Base-by-base conservation (phyloP, 768 basidiomycete genomes). In the Grammothele lineata region DNA sequence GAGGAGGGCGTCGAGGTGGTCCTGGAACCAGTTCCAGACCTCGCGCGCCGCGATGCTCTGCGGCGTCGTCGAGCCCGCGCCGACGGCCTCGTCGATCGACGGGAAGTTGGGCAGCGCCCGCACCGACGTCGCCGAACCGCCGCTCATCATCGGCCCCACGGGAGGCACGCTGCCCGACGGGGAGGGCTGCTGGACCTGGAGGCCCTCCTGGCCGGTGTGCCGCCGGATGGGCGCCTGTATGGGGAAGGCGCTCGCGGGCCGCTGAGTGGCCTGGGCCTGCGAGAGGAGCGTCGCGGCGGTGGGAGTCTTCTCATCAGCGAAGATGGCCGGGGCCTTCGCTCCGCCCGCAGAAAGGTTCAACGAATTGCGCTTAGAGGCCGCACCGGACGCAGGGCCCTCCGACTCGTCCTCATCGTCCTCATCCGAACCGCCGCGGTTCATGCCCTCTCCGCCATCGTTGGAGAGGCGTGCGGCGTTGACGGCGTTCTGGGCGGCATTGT, bases 1-100 rank as follows among this genome's bases (percentile, higher is more conserved):
- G 25, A 92, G 68, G 38, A 94, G 73, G 0, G 83, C 72, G 66
- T 94, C 90, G 51, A 92, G 73, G 70, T 95, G 92, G 47, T 91
- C 86, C 64, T 88, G 85, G 73, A 95, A 95, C 84, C 88, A 90
- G 24, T 74, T 77, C 92, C 92, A 95, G 5, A 91, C 87, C 64
- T 90, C 88, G 55, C 87, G 80, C 23, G 87, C 91, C 50, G 84
- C 83, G 18, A 89, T 75, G 45, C 81, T 78, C 56, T 92, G 85
- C 23, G 87, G 72, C 37, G 87, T 79, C n/a, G 83, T 78, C 10
- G 85, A 85, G 58, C 73, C 83, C 22, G 78, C 73, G 39, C 83
- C 85, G 32, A 91, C 77, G 18, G 88, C 88, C 67, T 92, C 90
- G 51, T 89, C 89, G 53, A 92, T 87, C 38, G 80, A 82, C 3